phyloP scores from a whole-genome alignment of 2,329 filamentous ascomycete genomes.

The Aspergillus tamarii region DNA sequence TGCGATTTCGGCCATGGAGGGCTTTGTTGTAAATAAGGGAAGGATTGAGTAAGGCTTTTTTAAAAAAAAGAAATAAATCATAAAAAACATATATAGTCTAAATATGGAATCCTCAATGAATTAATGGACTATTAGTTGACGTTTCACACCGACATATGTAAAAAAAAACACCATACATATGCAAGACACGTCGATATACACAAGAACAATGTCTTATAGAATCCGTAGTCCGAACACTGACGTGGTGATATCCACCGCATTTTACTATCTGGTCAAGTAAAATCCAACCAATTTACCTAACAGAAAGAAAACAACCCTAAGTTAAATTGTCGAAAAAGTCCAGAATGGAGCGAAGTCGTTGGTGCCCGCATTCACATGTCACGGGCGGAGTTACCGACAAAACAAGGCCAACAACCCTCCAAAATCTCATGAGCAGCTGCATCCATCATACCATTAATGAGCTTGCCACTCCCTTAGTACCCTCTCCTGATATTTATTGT shows the following conservation, averaged over 20 bases:
- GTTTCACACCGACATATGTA: not conserved
- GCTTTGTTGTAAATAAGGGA: conserved; percentile 93
- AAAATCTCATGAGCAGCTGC: conserved; percentile 6
- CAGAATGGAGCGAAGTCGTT: not conserved
- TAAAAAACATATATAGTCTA: not conserved
- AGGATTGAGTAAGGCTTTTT: conserved; percentile 59
- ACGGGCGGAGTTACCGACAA: conserved; percentile 9
- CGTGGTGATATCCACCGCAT: too few relatives aligned
- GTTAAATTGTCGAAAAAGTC: not conserved
- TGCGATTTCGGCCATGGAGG: conserved; percentile 82
- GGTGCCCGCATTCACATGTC: conserved; percentile 20
- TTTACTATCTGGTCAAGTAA: too few relatives aligned
- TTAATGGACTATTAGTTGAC: not conserved
- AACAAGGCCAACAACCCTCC: not conserved
- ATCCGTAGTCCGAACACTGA: too few relatives aligned
- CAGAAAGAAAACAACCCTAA: not conserved
- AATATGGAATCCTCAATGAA: not conserved
- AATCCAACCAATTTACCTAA: not conserved
- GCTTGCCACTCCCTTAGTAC: not conserved
- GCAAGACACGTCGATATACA: not conserved
- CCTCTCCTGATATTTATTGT: not conserved
- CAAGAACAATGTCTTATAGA: too few relatives aligned
- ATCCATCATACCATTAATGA: conserved; percentile 5
- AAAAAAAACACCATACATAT: not conserved
- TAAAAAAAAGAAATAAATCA: not conserved